These are phyloP conservation scores for Verruconis gallopava DNA, from an alignment of 2,329 filamentous ascomycete species.

Conservation along the genomic window DNA sequence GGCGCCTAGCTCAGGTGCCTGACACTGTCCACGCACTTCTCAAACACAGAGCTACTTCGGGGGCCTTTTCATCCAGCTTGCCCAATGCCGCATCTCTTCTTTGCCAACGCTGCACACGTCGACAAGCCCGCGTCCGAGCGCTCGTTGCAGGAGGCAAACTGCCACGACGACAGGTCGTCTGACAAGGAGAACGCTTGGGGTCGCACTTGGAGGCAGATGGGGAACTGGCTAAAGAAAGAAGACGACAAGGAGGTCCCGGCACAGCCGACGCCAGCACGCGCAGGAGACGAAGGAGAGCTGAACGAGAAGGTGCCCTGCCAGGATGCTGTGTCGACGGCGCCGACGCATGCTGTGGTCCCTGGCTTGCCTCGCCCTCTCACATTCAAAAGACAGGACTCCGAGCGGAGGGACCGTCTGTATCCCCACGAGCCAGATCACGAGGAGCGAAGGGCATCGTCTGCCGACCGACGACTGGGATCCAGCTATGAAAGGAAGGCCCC, in stretches of 20 bases:
- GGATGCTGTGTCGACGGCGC: conserved; percentile 13
- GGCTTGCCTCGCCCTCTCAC: conserved; percentile 65
- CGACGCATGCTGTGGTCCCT: conserved; percentile 53
- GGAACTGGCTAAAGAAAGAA: conserved; percentile 11
- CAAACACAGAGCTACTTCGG: no score
- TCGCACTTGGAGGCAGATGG: conserved; percentile 9
- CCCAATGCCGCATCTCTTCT: conserved; percentile 8
- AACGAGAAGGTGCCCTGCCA: conserved; percentile 1
- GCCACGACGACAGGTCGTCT: not conserved
- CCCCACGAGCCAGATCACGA: conserved; percentile 49
- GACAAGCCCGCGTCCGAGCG: not conserved
- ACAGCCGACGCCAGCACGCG: not conserved
- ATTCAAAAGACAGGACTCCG: conserved; percentile 72
- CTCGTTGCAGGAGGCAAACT: not conserved
- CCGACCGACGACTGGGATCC: conserved; percentile 48
- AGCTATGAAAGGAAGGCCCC: conserved; percentile 30
- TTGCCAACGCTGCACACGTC: conserved; percentile 2
- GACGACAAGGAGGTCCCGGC: conserved; percentile 7
- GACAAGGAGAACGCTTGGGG: conserved; percentile 9
- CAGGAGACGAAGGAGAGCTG: not conserved
- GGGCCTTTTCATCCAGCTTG: no score
- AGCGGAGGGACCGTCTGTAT: conserved; percentile 59
- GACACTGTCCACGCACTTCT: no score
- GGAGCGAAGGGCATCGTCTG: conserved; percentile 63
- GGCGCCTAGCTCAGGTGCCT: no score